Percentiles rank a stretch among this genome's conserved stretches.
phyloP scores from a whole-genome alignment of 148 eudicot genomes.

The Vaccinium darrowii region DNA sequence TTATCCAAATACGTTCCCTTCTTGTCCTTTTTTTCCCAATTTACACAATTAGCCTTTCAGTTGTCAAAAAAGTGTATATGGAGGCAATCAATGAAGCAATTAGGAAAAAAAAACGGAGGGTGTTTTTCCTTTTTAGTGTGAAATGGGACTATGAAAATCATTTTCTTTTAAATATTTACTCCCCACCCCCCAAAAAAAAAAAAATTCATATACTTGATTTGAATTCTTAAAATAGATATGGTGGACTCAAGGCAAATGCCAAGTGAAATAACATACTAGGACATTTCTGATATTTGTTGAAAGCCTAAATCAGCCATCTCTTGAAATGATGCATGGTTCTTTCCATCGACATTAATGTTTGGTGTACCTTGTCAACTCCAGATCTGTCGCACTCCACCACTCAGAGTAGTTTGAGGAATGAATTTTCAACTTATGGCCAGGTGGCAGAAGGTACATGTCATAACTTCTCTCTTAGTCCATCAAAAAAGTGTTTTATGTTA shows the following conservation, averaged over 20 bases:
- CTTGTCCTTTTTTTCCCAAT: no score
- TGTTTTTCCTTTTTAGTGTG: no score
- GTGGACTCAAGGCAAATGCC: neutral
- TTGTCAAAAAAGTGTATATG: no score
- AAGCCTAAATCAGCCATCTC: neutral
- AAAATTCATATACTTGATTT: neutral
- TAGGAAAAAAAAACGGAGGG: no score
- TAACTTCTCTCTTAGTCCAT: neutral
- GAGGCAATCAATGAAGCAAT: no score
- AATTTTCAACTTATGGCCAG: constrained; percentile 44
- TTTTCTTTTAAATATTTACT: neutral
- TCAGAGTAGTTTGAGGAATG: constrained; percentile 33
- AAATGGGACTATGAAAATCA: neutral
- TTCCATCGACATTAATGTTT: neutral
- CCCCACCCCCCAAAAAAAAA: neutral
- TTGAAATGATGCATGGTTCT: neutral
- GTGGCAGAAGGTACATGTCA: constrained; percentile 40
- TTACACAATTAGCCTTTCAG: no score
- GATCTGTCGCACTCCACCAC: constrained; percentile 38
- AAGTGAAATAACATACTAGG: neutral
- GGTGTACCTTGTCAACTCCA: constrained; percentile 17
- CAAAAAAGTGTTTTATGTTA: neutral
- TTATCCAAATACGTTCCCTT: no score
- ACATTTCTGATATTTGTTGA: neutral
- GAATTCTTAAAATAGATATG: neutral